Evolutionary conservation across 1,284 basidiomycete genomes (phyloP), one percentile per base, ranked within the genome.

Genomic region (Papiliotrema laurentii): DNA sequence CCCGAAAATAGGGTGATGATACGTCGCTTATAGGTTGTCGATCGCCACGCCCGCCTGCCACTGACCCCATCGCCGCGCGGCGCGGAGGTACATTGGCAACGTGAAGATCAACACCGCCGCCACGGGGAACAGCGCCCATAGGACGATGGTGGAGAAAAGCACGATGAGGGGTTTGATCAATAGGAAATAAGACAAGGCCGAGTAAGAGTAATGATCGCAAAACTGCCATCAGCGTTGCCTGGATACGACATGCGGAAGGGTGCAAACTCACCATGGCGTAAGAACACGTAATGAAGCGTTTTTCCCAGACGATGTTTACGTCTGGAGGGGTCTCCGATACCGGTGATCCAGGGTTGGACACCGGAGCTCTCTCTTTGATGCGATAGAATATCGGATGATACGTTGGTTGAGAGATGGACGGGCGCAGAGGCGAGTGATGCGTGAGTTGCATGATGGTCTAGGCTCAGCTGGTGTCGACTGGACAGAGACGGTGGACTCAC

Each of bases 101-200:
- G 61, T 56, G 24, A 71, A 53, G 22, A 69, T 45, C 6, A 64
- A 49, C 2, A 50, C 65, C 6, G 64, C 18, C 2, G 51, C 56
- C 13, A 72, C 31, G 4, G 69, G 64, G 31, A 71, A 51, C 3
- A 71, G 53, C 7, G 57, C 63, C 16, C 68, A 34, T 25, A 71
- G 55, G 26, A 61, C 53, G 42, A 74, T 63, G 1, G 65, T 66
- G 4, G 64, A 64, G 41, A 71, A 60, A 4, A 74, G 62, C 4
- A 65, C 65, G 44, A 69, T 58, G 33, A 72, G 43, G 2, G 71
- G 68, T 56, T 74, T 74, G 52, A 70, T 64, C 45, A 74, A 63
- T 1, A 74, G 54, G 42, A 74, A 68, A 47, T 74, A 73, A 13
- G 63, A 64, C 10, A 74, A 57, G 10, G 70, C 65, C 3, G 69